Base-by-base conservation (phyloP, 495 filamentous ascomycete genomes). In the Letharia columbiana region DNA sequence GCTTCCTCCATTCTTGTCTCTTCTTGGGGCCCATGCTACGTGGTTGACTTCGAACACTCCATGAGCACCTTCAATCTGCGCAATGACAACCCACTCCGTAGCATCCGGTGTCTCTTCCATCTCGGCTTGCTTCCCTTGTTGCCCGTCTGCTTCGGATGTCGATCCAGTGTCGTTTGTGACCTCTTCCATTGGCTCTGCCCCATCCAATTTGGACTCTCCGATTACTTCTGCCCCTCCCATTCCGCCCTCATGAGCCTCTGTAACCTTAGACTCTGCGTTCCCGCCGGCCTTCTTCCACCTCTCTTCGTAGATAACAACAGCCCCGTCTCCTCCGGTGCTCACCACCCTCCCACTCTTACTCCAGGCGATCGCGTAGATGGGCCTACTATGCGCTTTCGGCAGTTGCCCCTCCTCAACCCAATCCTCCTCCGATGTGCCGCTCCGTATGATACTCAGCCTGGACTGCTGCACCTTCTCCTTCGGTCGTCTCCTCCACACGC, bases 1-100 rank as follows among this genome's bases (percentile, higher is more conserved):
- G 59, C 73, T 74, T 52, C 79, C 78, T 12, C 69, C 70, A n/a
- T 20, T 6, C 49, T 66, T 33, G 13, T 59, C 41, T 60, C 49
- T 58, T 42, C 50, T 67, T 20, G 65, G 44, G 6, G 82, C 77
- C 93, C 94, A 98, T 11, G 84, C 83, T 41, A 91, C 84, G 73
- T 96, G 89, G 67, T 98, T 98, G 69, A 98, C 80, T 75, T 98
- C 94, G 73, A 91, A 96, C 8, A 94, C 89, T 0, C 88, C 92
- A 74, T 98, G 94, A 8, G 89, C 90, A 13, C 82, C 84, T 42
- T 86, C 79, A 2, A 89, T 66, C 42, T 84, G 82, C 0, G 84
- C 86, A 45, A 91, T 66, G 39, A 92, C 74, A 18, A 78, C 77
- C 92, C 94, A 96, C 61, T 83, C 81, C 9, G 82, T 61, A 18